phyloP scores from a whole-genome alignment of 768 basidiomycete species.

The Mycena galericulata region DNA sequence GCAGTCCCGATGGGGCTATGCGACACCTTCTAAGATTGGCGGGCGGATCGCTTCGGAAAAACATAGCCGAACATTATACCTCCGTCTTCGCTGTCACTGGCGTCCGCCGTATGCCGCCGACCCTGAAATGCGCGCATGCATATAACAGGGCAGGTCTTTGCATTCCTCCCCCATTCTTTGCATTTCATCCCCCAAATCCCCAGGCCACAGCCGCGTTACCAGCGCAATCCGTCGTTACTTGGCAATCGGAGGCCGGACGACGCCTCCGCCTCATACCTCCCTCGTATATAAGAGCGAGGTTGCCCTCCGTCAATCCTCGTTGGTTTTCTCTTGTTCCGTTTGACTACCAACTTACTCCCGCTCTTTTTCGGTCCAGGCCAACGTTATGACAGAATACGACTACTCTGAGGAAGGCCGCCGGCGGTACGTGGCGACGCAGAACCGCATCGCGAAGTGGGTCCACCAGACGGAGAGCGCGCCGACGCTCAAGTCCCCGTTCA shows the following conservation, averaged over 20 bases:
- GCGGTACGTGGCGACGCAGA: slow-evolving; percentile 17
- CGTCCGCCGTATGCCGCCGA: background rate
- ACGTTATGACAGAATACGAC: slow-evolving; percentile 23
- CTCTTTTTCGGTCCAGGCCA: background rate
- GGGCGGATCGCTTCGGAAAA: too few relatives aligned
- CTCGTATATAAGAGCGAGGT: background rate
- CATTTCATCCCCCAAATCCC: background rate
- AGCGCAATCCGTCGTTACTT: background rate
- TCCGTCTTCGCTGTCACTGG: background rate
- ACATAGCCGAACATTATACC: too few relatives aligned
- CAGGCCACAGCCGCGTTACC: background rate
- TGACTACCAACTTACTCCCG: background rate
- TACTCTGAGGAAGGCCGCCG: slow-evolving; percentile 13
- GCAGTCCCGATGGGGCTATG: too few relatives aligned
- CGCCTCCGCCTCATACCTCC: background rate
- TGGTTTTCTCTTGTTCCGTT: background rate
- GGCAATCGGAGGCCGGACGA: slow-evolving; percentile 11
- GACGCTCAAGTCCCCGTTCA: background rate
- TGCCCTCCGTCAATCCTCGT: background rate
- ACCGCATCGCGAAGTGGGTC: slow-evolving; percentile 11
- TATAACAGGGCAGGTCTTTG: too few relatives aligned
- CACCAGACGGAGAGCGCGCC: background rate
- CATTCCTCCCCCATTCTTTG: background rate
- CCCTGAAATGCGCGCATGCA: background rate
- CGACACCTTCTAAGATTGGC: too few relatives aligned